phyloP scores from a whole-genome alignment of 192 early-diverging fungal species.

The Chytriomyces sp. region DNA sequence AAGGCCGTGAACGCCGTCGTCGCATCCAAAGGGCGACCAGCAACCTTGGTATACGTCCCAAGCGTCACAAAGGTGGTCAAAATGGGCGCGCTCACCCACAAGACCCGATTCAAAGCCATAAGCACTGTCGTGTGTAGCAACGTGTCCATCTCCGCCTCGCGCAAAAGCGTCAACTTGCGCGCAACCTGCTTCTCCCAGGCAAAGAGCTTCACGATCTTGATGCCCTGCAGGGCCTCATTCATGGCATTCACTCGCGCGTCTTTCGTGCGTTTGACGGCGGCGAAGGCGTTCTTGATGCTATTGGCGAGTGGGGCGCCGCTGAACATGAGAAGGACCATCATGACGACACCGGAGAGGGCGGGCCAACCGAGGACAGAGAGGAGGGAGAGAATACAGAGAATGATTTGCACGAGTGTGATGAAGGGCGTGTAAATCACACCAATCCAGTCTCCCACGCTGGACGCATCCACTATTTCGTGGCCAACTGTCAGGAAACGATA shows the following conservation, averaged over 20 bases:
- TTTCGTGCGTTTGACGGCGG: conserved; percentile 51
- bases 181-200: conserved; percentile 69
- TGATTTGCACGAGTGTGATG: conserved; percentile 37
- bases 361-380: conserved; percentile 73
- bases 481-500: background rate
- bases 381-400: conserved; percentile 64
- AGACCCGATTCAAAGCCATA: conserved; percentile 32
- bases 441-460: conserved; percentile 23
- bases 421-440: background rate
- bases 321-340: conserved; percentile 50
- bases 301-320: conserved; percentile 31
- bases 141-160: conserved; percentile 39
- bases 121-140: conserved; percentile 7
- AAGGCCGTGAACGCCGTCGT: conserved; percentile 61
- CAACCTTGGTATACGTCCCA: conserved; percentile 51
- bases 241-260: conserved; percentile 72
- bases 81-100: conserved; percentile 56
- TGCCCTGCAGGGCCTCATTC: conserved; percentile 68
- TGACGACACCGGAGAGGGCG: conserved; percentile 71
- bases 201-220: conserved; percentile 77
- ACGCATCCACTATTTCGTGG: conserved; percentile 28
- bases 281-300: conserved; percentile 35
- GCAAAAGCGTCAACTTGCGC: conserved; percentile 58
- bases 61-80: conserved; percentile 57
- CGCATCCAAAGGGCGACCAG: conserved; percentile 60